Conservation (phyloP, 1,284 basidiomycete genomes). For the Tilletia caries region DNA sequence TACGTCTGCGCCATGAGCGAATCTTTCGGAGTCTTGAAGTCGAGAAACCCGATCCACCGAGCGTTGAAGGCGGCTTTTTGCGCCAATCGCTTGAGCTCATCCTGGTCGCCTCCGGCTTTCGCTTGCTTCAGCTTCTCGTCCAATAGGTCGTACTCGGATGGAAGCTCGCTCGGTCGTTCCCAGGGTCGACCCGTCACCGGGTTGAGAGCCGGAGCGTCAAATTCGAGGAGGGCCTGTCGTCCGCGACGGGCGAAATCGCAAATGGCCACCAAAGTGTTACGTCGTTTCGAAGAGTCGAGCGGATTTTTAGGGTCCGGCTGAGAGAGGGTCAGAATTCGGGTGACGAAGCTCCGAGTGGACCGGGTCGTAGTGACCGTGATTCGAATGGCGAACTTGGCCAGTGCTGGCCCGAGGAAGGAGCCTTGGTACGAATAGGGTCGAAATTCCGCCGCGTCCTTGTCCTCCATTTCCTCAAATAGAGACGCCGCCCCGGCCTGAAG, state of each 20-base stretch:
- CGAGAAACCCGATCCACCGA: background rate
- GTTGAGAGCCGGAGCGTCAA: background rate
- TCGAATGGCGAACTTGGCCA: conserved; percentile 1
- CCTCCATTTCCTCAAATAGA: background rate
- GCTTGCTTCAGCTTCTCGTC: background rate
- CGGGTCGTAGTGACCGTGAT: background rate
- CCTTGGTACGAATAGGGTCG: conserved; percentile 4
- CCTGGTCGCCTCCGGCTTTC: background rate
- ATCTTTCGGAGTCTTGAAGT: background rate
- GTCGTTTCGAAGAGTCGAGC: background rate
- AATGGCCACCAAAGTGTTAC: background rate
- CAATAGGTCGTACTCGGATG: background rate
- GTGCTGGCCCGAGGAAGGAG: background rate
- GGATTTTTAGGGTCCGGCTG: background rate
- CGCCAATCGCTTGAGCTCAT: background rate
- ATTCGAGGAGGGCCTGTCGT: background rate
- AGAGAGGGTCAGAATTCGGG: background rate
- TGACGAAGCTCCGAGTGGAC: background rate
- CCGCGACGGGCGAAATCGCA: conserved; percentile 6
- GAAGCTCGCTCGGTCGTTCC: background rate
- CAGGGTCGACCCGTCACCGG: background rate
- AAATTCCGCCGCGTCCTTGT: background rate
- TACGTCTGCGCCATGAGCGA: background rate
- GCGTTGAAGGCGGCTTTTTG: background rate
- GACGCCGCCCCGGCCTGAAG: background rate